phyloP scores from a whole-genome alignment of 148 eudicot species.

The Chenopodium suecicum region DNA sequence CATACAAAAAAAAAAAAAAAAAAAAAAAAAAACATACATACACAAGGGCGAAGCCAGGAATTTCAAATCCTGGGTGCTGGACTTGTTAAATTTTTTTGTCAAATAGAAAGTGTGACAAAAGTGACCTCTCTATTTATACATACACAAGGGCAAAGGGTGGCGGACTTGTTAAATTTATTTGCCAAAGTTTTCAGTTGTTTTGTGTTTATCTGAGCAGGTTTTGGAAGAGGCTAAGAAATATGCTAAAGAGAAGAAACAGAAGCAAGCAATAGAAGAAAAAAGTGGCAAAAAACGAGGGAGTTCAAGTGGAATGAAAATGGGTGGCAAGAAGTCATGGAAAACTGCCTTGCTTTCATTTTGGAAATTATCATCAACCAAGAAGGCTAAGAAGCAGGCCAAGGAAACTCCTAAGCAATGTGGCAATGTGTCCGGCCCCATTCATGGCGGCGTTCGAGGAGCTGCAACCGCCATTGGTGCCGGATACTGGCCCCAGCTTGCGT shows the following conservation, averaged over 20 bases:
- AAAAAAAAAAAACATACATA: too few relatives aligned
- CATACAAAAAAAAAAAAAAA: too few relatives aligned
- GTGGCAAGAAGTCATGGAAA: slow-evolving; percentile 33
- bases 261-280: background rate
- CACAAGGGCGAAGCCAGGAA: too few relatives aligned
- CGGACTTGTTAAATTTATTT: too few relatives aligned
- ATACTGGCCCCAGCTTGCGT: slow-evolving; percentile 2
- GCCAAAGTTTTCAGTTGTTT: background rate
- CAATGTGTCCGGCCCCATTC: slow-evolving; percentile 29
- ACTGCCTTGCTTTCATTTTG: slow-evolving; percentile 20
- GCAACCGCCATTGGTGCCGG: background rate
- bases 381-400: background rate
- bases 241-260: slow-evolving; percentile 9
- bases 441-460: background rate
- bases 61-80: too few relatives aligned
- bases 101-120: too few relatives aligned
- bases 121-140: too few relatives aligned
- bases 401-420: slow-evolving; percentile 1
- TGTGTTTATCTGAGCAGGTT: slow-evolving; percentile 14
- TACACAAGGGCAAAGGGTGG: too few relatives aligned
- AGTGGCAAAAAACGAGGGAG: background rate
- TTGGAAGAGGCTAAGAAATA: slow-evolving; percentile 31
- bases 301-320: background rate
- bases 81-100: too few relatives aligned
- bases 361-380: slow-evolving; percentile 19